Evolutionary conservation across 441 rosid genomes (phyloP), one percentile per base, ranked within the genome.

Genomic region (Biscutella laevigata): DNA sequence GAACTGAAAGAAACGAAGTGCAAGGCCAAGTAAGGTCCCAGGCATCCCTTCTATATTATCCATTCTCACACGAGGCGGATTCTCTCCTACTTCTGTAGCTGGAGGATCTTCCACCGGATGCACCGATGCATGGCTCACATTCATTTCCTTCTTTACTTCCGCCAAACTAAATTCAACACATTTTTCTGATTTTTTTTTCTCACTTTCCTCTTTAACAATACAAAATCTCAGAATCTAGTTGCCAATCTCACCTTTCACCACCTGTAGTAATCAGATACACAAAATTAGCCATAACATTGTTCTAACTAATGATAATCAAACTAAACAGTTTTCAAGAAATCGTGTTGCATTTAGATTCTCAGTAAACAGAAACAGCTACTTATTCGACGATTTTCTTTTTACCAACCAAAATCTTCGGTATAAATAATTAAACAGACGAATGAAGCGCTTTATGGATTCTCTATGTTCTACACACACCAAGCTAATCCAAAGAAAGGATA

Each of bases 61-160:
- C 97, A 89, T 82, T 72, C 94, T 77, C 53, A 71, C 75, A 17
- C 86, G 66, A 14, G 82, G 86, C n/a, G 64, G 75, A 12, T 53
- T 67, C 5, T 35, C 47, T 15, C 48, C n/a, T n/a, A n/a, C 86
- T 25, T 59, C 75, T 14, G 77, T 74, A 52, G 68, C 49, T 19
- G 95, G 86, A 22, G 90, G 95, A 30, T 78, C 86, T 68, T 84
- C 97, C 72, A 82, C 84, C 5, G 94, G 97, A 60, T 89, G 94
- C 52, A 86, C 97, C 71, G 76, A 47, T 24, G 95, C 91, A 36
- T 81, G 71, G 69, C 86, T 86, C 64, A 71, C 74, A 54, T 42
- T 66, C 84, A 75, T 83, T 44, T 35, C 53, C 42, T n/a, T 39
- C 51, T 64, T 43, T 12, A n/a, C 29, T 43, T 32, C 56, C 16